Evolutionary conservation across 1,284 basidiomycete genomes (phyloP).

Genomic region (Leucoagaricus sp.): DNA sequence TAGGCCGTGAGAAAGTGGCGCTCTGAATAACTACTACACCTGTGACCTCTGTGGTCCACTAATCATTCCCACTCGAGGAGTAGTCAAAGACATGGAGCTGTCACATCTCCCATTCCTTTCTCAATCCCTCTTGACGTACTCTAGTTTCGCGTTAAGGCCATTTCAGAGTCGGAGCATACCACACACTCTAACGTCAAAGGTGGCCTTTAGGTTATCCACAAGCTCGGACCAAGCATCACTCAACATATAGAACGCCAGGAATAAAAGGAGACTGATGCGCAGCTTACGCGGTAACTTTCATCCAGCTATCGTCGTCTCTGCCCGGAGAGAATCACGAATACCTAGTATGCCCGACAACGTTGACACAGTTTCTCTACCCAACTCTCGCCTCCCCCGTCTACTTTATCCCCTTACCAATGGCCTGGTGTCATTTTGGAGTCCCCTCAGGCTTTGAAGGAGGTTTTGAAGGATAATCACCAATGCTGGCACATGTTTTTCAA

Average conservation of each 20-base stretch:
- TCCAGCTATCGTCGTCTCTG: too few relatives aligned
- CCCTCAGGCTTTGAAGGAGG: conserved; percentile 32
- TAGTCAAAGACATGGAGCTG: not conserved
- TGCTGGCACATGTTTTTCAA: conserved; percentile 60
- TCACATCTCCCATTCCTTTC: not conserved
- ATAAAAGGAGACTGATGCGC: too few relatives aligned
- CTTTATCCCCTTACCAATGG: not conserved
- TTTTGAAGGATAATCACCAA: conserved; percentile 44
- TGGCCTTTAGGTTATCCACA: not conserved
- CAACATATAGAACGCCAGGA: not conserved
- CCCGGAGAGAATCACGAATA: too few relatives aligned
- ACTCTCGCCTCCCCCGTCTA: not conserved
- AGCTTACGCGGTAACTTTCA: too few relatives aligned
- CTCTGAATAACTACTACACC: too few relatives aligned
- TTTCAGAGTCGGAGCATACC: not conserved
- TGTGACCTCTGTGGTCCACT: too few relatives aligned
- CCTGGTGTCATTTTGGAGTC: conserved; percentile 34
- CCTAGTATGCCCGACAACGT: not conserved
- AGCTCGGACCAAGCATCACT: not conserved
- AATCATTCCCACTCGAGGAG: not conserved
- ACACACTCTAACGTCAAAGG: not conserved
- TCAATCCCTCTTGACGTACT: not conserved
- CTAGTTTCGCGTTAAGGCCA: not conserved
- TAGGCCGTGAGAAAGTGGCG: too few relatives aligned
- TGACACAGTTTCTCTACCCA: not conserved